Evolutionary conservation across 495 filamentous ascomycete genomes (phyloP).

Genomic region (Lophiostoma macrostomum): DNA sequence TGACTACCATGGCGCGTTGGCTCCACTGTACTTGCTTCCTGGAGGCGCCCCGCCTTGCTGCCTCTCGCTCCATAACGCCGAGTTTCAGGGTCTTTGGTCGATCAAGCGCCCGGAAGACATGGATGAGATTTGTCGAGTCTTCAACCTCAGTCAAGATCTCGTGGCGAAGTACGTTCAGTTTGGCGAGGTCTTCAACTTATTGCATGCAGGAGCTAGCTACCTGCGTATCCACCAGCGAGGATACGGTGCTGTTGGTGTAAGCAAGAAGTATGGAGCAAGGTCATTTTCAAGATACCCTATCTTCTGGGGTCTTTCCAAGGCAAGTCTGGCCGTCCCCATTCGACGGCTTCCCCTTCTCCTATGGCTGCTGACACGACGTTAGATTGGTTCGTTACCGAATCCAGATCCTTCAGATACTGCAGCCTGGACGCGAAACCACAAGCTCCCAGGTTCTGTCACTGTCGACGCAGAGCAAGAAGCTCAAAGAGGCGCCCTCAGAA

Average conservation of each 20-base stretch:
- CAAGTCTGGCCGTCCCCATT: neutral
- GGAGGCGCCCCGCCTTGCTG: conserved; percentile 57
- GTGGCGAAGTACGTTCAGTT: conserved; percentile 63
- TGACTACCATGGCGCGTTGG: conserved; percentile 74
- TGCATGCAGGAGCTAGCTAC: conserved; percentile 71
- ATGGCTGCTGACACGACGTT: neutral
- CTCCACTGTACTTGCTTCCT: conserved; percentile 68
- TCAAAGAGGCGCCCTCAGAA: conserved; percentile 54
- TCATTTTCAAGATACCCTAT: conserved; percentile 74
- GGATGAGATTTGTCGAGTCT: conserved; percentile 68
- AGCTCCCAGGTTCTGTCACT: conserved; percentile 50
- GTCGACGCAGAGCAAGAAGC: conserved; percentile 60
- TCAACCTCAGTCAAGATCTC: conserved; percentile 55
- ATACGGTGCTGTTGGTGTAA: conserved; percentile 73
- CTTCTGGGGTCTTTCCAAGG: conserved; percentile 70
- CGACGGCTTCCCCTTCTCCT: neutral
- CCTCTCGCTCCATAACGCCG: conserved; percentile 64
- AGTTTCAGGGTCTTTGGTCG: conserved; percentile 73
- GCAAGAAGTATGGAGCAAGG: conserved; percentile 71
- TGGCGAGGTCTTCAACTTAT: conserved; percentile 67
- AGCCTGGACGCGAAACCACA: conserved; percentile 55
- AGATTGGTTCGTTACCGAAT: conserved; percentile 49
- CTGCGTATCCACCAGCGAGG: conserved; percentile 72
- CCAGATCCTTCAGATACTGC: conserved; percentile 73
- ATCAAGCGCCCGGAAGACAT: conserved; percentile 67